A percentile compares a stretch with the other conserved stretches of the same genome.
Evolutionary conservation across 2,329 filamentous ascomycete genomes (phyloP).

Genomic region (Alternaria triticina): DNA sequence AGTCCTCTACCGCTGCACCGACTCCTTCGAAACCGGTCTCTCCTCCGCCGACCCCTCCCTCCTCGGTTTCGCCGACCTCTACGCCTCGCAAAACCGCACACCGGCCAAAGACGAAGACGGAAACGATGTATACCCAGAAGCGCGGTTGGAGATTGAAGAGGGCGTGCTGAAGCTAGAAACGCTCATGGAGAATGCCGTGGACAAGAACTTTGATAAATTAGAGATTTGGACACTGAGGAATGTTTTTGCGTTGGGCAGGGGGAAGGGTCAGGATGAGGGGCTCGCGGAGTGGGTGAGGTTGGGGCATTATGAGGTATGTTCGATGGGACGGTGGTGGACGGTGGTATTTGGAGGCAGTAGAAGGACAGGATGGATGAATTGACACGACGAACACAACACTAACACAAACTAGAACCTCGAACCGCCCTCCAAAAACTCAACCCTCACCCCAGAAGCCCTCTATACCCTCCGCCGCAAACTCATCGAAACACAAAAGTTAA

Average conservation of each 20-base stretch:
- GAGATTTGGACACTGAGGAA: constrained; percentile 88
- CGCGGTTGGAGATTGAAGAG: constrained; percentile 79
- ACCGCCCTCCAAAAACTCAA: constrained; percentile 32
- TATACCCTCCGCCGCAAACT: constrained; percentile 75
- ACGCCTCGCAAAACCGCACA: constrained; percentile 54
- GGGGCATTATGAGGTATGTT: constrained; percentile 77
- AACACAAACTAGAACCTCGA: constrained; percentile 30
- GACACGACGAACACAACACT: neutral
- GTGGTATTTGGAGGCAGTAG: neutral
- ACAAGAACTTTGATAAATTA: constrained; percentile 59
- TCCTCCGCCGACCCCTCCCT: constrained; percentile 73
- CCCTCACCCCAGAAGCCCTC: constrained; percentile 71
- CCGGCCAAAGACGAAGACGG: constrained; percentile 52
- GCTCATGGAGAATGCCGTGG: constrained; percentile 57
- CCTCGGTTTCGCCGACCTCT: constrained; percentile 74
- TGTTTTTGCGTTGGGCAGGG: constrained; percentile 61
- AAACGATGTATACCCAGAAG: constrained; percentile 55
- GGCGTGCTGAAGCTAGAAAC: constrained; percentile 64
- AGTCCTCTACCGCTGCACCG: constrained; percentile 86
- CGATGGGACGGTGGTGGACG: neutral
- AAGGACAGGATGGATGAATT: neutral
- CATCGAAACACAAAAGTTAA: constrained; percentile 78
- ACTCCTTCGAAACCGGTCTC: constrained; percentile 84
- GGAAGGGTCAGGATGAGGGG: constrained; percentile 59
- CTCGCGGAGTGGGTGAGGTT: constrained; percentile 78